Percentiles rank a stretch among this genome's conserved stretches.
Evolutionary conservation across 129 eudicot species (phyloP).

Genomic region (Flaveria robusta): DNA sequence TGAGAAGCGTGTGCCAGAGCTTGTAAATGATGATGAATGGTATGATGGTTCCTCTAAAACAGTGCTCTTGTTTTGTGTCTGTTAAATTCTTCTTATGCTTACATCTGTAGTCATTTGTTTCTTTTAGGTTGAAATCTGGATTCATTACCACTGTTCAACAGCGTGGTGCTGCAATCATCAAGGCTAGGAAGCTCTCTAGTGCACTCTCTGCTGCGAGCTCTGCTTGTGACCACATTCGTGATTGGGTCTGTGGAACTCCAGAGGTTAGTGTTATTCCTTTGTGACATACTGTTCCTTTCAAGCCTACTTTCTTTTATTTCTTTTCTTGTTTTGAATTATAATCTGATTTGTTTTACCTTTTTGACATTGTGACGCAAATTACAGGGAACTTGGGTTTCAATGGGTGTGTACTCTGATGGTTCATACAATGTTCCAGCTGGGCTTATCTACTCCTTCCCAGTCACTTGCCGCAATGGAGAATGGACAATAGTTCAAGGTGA

Average conservation of each 20-base stretch:
- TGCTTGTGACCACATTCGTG: constrained; percentile 99
- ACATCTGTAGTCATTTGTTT: background rate
- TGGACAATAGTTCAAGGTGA: constrained; percentile 97
- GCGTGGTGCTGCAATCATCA: constrained; percentile 99
- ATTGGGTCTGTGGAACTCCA: constrained; percentile 99
- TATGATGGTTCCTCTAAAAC: constrained; percentile 16
- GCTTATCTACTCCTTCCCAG: constrained; percentile 97
- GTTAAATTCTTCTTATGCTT: background rate
- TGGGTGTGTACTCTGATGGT: constrained; percentile 99
- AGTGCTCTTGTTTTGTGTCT: background rate
- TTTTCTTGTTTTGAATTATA: background rate
- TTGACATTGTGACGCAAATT: background rate
- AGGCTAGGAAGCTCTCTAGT: constrained; percentile 98
- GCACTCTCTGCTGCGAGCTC: constrained; percentile 99
- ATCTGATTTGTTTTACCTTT: constrained; percentile 11
- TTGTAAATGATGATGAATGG: constrained; percentile 90
- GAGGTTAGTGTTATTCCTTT: constrained; percentile 52
- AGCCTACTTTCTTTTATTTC: background rate
- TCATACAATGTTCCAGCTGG: constrained; percentile 98
- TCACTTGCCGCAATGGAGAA: constrained; percentile 88
- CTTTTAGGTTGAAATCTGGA: constrained; percentile 78
- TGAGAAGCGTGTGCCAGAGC: constrained; percentile 77
- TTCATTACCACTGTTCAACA: constrained; percentile 92
- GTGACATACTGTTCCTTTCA: background rate
- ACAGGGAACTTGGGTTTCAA: constrained; percentile 97